These are phyloP conservation scores for Trichoderma semiorbis DNA, from an alignment of 2,329 filamentous ascomycete species.

Conservation along the genomic window DNA sequence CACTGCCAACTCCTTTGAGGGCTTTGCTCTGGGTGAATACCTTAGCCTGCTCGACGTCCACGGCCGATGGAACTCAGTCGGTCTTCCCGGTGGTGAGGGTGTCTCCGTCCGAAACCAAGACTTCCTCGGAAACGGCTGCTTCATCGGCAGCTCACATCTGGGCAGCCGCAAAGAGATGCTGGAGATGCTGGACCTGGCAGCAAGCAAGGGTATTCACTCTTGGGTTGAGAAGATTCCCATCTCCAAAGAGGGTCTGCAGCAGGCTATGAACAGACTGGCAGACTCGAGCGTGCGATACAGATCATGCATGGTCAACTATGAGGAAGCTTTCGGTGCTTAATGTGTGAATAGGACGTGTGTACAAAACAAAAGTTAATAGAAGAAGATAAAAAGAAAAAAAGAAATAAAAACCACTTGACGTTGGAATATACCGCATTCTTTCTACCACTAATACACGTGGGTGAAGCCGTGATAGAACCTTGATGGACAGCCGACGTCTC, in stretches of 20 bases:
- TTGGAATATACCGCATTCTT: neutral
- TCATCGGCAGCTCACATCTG: slow-evolving; percentile 68
- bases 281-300: slow-evolving; percentile 71
- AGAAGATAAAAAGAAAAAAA: neutral
- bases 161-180: slow-evolving; percentile 68
- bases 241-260: slow-evolving; percentile 64
- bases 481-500: neutral
- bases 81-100: slow-evolving; percentile 73
- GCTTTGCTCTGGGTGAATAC: slow-evolving; percentile 68
- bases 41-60: slow-evolving; percentile 78
- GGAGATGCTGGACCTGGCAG: slow-evolving; percentile 68
- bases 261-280: slow-evolving; percentile 65
- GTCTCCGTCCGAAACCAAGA: slow-evolving; percentile 69
- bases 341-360: neutral
- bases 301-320: slow-evolving; percentile 69
- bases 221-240: slow-evolving; percentile 75
- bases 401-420: neutral
- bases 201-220: slow-evolving; percentile 64
- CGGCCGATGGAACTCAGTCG: slow-evolving; percentile 75
- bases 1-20: slow-evolving; percentile 65
- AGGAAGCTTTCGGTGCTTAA: slow-evolving; percentile 60
- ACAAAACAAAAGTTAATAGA: neutral
- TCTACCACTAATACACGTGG: neutral
- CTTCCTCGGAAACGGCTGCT: slow-evolving; percentile 70
- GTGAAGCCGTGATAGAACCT: neutral